Evolutionary conservation across 1,284 basidiomycete species (phyloP).

Genomic region (Neolentinus lepideus): DNA sequence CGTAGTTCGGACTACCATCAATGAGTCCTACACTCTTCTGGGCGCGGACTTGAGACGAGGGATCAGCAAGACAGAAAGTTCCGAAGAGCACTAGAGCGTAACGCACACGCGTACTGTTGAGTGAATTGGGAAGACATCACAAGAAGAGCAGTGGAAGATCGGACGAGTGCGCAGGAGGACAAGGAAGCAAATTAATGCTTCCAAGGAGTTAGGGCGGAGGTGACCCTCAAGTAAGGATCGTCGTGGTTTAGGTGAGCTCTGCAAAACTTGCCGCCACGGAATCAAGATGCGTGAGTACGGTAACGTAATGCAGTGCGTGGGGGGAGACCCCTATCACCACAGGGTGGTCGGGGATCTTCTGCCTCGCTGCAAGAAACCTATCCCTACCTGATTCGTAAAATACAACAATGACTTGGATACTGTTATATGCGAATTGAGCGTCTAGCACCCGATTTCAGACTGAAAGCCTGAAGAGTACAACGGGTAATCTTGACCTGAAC

Average conservation of each 20-base stretch:
- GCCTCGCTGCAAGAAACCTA: no score
- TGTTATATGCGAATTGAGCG: no score
- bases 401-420: no score
- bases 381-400: no score
- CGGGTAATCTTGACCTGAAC: no score
- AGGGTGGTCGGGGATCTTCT: no score
- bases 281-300: no score
- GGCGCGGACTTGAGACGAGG: constrained; percentile 63
- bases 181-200: constrained; percentile 81
- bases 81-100: constrained; percentile 3
- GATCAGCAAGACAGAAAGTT: constrained; percentile 4
- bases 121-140: constrained; percentile 59
- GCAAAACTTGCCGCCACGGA: no score
- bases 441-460: no score
- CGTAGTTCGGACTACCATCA: constrained; percentile 75
- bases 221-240: not conserved
- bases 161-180: constrained; percentile 27
- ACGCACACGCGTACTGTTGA: constrained; percentile 79
- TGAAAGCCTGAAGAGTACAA: no score
- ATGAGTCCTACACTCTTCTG: constrained; percentile 90
- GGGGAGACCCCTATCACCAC: no score
- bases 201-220: constrained; percentile 21
- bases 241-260: not conserved
- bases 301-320: no score
- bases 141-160: constrained; percentile 16